Percentiles rank a stretch among this genome's conserved stretches.
These are phyloP conservation scores for Pyrus betulifolia DNA, from an alignment of 306 rosid species.

Conservation along the genomic window DNA sequence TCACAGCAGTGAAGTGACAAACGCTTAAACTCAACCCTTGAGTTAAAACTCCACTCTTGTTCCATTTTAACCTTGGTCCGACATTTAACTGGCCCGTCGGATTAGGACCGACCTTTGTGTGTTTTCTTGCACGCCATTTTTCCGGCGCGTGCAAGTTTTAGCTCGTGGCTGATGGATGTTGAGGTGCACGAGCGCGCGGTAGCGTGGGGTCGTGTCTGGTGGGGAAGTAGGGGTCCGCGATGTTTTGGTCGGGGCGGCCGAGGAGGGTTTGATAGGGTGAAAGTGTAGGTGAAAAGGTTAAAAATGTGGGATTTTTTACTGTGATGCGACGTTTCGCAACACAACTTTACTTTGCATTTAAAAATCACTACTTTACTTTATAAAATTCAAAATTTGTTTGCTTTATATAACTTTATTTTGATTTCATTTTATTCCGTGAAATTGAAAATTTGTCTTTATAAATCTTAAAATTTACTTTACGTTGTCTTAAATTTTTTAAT, in stretches of 20 bases:
- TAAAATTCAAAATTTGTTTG: no score
- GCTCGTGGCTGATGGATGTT: no score
- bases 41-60: background rate
- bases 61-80: background rate
- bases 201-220: background rate
- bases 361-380: rapidly evolving
- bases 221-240: conserved; percentile 32
- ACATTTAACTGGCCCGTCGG: background rate
- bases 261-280: background rate
- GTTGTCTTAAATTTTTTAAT: no score
- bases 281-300: background rate
- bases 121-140: background rate
- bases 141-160: background rate
- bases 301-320: no score
- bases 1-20: background rate
- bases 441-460: no score
- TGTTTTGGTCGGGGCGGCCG: conserved; percentile 21
- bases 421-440: rapidly evolving
- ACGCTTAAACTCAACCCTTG: background rate
- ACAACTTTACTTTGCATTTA: no score
- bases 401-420: rapidly evolving
- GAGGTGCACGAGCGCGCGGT: background rate
- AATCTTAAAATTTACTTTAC: no score
- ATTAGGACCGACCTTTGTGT: background rate
- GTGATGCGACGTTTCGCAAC: no score